These are phyloP conservation scores for Albifimbria verrucaria DNA, from an alignment of 2,329 filamentous ascomycete genomes.

Conservation along the genomic window DNA sequence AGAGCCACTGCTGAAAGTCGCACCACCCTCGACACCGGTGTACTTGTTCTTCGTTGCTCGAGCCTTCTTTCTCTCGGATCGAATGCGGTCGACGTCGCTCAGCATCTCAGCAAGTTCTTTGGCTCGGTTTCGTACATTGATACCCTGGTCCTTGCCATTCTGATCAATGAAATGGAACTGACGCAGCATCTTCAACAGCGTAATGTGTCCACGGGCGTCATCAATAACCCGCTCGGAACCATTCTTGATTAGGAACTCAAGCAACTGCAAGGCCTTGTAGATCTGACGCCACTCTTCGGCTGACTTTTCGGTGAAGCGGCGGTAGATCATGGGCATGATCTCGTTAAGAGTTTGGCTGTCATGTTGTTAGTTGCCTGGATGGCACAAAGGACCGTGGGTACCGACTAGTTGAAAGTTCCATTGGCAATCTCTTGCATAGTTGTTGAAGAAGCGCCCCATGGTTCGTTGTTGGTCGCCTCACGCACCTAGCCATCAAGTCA, in stretches of 20 bases:
- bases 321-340: constrained; percentile 99
- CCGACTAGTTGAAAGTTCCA: constrained; percentile 95
- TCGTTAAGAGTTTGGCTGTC: constrained; percentile 93
- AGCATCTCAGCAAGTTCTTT: constrained; percentile 95
- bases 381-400: constrained; percentile 13
- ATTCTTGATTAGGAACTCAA: constrained; percentile 97
- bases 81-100: constrained; percentile 84
- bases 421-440: constrained; percentile 98
- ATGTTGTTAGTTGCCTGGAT: constrained; percentile 13
- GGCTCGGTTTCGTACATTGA: constrained; percentile 94
- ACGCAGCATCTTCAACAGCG: constrained; percentile 94
- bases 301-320: constrained; percentile 95
- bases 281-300: constrained; percentile 99
- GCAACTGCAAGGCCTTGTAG: constrained; percentile 94
- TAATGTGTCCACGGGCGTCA: constrained; percentile 91
- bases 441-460: constrained; percentile 83
- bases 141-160: constrained; percentile 96
- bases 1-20: constrained; percentile 56
- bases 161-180: constrained; percentile 96
- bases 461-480: constrained; percentile 98
- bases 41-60: constrained; percentile 90
- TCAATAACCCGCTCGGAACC: constrained; percentile 97
- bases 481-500: constrained; percentile 61
- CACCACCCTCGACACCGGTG: constrained; percentile 84
- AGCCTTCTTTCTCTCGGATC: constrained; percentile 83